These are phyloP conservation scores for Ceratocystis alfenasii DNA, from an alignment of 2,329 filamentous ascomycete species.

Conservation along the genomic window DNA sequence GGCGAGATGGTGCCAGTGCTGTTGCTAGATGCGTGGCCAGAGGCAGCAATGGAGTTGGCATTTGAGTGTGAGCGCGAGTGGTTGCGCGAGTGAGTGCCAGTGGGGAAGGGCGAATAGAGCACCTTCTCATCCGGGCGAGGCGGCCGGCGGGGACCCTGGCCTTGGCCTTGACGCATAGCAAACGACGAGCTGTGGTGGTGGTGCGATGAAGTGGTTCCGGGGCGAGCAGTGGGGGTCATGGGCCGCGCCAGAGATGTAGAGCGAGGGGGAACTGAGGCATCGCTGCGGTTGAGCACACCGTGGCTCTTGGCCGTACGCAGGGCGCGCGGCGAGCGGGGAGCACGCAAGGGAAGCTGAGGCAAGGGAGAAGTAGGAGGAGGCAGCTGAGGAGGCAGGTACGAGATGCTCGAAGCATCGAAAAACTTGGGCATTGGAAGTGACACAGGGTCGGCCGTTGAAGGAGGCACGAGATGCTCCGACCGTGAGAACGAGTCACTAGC, in stretches of 20 bases:
- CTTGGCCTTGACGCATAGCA: constrained; percentile 1
- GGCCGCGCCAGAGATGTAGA: constrained; percentile 14
- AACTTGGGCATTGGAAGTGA: constrained; percentile 1
- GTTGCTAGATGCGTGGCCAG: neutral
- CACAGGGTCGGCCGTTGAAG: neutral
- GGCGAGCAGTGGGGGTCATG: constrained; percentile 3
- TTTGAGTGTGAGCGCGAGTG: constrained; percentile 13
- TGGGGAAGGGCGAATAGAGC: constrained; percentile 17
- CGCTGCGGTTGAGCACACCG: constrained; percentile 18
- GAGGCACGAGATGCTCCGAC: neutral
- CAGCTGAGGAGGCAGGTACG: constrained; percentile 14
- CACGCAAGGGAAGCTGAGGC: constrained; percentile 5
- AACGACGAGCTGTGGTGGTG: constrained; percentile 16
- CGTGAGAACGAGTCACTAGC: constrained; percentile 21
- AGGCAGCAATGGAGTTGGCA: neutral
- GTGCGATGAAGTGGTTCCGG: constrained; percentile 9
- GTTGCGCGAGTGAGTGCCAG: constrained; percentile 11
- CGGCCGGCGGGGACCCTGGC: constrained; percentile 14
- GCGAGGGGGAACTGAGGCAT: neutral
- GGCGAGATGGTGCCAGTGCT: neutral
- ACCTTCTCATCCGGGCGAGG: constrained; percentile 16
- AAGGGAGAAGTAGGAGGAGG: constrained; percentile 17
- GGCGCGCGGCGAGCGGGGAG: neutral
- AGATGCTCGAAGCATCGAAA: constrained; percentile 7
- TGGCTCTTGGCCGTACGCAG: constrained; percentile 20